phyloP scores from a whole-genome alignment of 495 filamentous ascomycete genomes.

The Talaromyces thailandensis region DNA sequence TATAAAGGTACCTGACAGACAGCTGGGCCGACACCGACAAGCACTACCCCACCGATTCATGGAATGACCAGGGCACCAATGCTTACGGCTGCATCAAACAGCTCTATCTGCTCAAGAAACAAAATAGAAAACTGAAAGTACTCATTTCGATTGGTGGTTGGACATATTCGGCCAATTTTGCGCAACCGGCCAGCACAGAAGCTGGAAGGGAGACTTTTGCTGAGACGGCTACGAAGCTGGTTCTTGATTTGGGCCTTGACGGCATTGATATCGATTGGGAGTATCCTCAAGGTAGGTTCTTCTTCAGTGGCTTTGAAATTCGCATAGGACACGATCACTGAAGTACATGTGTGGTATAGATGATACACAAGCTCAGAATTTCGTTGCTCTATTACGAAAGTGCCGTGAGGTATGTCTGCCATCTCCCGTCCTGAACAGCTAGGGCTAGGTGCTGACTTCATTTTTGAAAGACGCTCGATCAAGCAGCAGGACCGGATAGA shows the following conservation, averaged over 20 bases:
- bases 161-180: conserved; percentile 89
- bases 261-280: conserved; percentile 27
- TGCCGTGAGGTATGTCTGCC: conserved; percentile 40
- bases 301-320: not conserved
- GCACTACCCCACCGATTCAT: conserved; percentile 51
- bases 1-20: conserved; percentile 60
- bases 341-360: conserved; percentile 18
- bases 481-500: conserved; percentile 43
- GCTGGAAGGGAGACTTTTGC: conserved; percentile 70
- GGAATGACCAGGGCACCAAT: conserved; percentile 36
- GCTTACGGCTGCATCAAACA: conserved; percentile 72
- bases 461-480: conserved; percentile 44
- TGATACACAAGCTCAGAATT: conserved; percentile 53
- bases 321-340: not conserved
- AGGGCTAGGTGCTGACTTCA: not conserved
- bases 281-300: conserved; percentile 5
- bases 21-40: conserved; percentile 75
- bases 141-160: conserved; percentile 93
- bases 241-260: conserved; percentile 60
- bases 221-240: conserved; percentile 52
- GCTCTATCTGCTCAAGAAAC: conserved; percentile 81
- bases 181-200: conserved; percentile 49
- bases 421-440: not conserved
- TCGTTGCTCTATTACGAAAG: conserved; percentile 60
- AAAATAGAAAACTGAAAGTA: conserved; percentile 81